Evolutionary conservation across 2,329 filamentous ascomycete genomes (phyloP).

Genomic region (Pleurostoma richardsiae): DNA sequence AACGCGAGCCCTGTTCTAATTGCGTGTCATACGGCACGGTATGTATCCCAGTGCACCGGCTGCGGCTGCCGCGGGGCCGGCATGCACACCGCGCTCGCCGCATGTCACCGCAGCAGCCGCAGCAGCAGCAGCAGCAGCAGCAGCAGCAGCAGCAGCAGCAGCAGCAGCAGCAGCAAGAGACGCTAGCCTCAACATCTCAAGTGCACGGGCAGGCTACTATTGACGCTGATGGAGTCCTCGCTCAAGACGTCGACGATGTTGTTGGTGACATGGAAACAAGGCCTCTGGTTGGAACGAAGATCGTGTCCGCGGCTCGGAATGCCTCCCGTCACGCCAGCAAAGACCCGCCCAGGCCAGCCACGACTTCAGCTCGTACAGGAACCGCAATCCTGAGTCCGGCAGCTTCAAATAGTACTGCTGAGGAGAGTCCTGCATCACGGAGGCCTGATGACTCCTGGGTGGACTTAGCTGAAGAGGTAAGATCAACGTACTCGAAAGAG

Average conservation of each 20-base stretch:
- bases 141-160: neutral
- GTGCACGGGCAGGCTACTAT: too few species aligned
- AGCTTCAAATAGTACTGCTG: neutral
- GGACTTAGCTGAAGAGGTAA: conserved; percentile 6
- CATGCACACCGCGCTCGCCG: conserved; percentile 9
- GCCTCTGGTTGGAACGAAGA: too few species aligned
- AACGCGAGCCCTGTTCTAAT: conserved; percentile 14
- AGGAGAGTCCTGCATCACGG: neutral
- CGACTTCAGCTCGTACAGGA: too few species aligned
- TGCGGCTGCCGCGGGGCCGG: conserved; percentile 3
- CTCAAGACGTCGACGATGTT: too few species aligned
- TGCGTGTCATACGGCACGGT: conserved; percentile 7
- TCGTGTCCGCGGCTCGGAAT: too few species aligned
- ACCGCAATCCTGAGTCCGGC: too few species aligned
- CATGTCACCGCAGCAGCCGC: neutral
- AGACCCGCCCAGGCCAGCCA: too few species aligned
- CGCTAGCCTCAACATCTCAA: too few species aligned
- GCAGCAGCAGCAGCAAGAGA: neutral
- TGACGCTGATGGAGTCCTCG: too few species aligned
- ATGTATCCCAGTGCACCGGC: conserved; percentile 10
- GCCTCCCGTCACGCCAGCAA: too few species aligned
- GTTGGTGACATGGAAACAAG: too few species aligned
- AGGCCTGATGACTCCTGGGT: neutral
- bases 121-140: neutral
- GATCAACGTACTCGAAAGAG: neutral